Evolutionary conservation across 768 basidiomycete species (phyloP), one percentile per base, ranked within the genome.

Genomic region (Steccherinum ochraceum): DNA sequence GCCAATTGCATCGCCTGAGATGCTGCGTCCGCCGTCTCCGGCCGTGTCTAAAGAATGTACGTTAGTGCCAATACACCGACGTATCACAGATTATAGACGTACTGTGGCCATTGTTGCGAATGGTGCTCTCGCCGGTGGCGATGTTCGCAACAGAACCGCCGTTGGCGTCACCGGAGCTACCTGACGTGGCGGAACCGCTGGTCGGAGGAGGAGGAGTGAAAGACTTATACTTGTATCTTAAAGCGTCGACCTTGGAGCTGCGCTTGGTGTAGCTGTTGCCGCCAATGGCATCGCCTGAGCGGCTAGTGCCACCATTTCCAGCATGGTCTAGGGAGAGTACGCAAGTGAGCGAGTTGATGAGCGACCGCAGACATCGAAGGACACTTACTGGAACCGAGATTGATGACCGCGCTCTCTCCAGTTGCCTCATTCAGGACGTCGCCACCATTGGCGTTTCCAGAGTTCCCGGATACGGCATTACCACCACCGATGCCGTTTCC

Each of bases 371-470:
- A 20, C 5, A 24, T 5, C 13, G 12, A 13, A 39, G 20, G 35
- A 7, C 11, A 48, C 47, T 48, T 39, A 48, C 47, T 12, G 27
- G 47, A 40, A 7, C 49, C 47, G 12, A 16, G 39, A 13, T 13
- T 30, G 21, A 30, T 48, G 10, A 12, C 26, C 5, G 39, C 21
- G n/a, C 7, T 11, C 4, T 20, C 24, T 12, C 50, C 50, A 11
- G 35, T 39, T 11, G 11, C 47, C 12, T n/a, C 21, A 21, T 48
- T 48, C 25, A 26, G 5, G 5, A 48, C 47, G 23, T 23, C 21
- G 12, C 47, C 47, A 23, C 47, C 47, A 21, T 48, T 48, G 47
- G 21, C 47, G 27, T 48, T 48, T 5, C 47, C 47, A 40, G 47
- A 48, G 47, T 48, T 48, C 25, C 47, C 47, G 16, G 47, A 25